A percentile compares a stretch with the other conserved stretches of the same genome.
These are phyloP conservation scores for Balamuthia mandrillaris DNA, from an alignment of 208 protist genomes.

Conservation along the genomic window DNA sequence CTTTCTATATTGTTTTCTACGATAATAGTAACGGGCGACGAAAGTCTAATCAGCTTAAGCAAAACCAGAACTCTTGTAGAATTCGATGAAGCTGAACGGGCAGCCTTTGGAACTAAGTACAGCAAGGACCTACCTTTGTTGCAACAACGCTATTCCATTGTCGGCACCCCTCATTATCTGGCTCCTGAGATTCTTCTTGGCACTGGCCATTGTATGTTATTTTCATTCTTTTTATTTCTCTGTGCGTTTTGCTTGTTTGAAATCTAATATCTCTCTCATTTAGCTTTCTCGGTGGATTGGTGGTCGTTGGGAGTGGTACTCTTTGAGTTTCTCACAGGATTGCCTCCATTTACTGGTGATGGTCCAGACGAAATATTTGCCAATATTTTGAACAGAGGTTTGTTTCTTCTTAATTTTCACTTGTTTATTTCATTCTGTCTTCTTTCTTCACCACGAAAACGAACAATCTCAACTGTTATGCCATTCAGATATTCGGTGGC, in stretches of 20 bases:
- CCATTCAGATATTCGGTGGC: not conserved
- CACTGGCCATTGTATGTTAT: conserved; percentile 55
- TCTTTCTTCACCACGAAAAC: too few relatives aligned
- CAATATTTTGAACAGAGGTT: conserved; percentile 60
- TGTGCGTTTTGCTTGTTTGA: not conserved
- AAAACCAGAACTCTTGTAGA: not conserved
- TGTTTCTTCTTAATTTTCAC: not conserved
- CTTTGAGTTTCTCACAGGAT: conserved; percentile 73
- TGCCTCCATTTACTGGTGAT: conserved; percentile 76
- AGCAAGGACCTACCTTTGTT: not conserved
- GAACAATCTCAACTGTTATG: not conserved
- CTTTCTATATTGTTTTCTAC: not conserved
- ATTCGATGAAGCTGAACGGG: not conserved
- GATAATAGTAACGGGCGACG: not conserved
- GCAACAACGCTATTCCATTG: conserved; percentile 10
- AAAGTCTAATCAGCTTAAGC: not conserved
- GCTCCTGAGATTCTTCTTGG: conserved; percentile 66
- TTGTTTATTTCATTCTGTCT: not conserved
- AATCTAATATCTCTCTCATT: not conserved
- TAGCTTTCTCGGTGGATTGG: conserved; percentile 61
- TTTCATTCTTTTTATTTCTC: not conserved
- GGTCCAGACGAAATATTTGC: conserved; percentile 73
- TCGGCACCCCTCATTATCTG: conserved; percentile 64
- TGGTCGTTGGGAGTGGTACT: conserved; percentile 75
- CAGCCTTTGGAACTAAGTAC: not conserved